Evolutionary conservation across 2,329 filamentous ascomycete species (phyloP).

Genomic region (Penicillium italicum): DNA sequence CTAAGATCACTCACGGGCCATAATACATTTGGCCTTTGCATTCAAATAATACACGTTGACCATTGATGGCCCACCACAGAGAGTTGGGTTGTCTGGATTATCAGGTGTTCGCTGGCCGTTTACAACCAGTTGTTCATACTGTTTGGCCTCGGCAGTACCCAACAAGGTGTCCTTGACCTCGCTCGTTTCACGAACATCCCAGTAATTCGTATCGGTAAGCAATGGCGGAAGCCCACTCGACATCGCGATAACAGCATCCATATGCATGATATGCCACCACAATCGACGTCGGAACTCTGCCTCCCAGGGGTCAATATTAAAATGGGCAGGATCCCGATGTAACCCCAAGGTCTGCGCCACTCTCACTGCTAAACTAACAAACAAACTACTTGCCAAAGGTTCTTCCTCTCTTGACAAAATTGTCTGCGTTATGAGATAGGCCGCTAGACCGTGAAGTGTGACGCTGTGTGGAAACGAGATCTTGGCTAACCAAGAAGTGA

Average conservation of each 20-base stretch:
- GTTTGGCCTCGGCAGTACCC: constrained; percentile 38
- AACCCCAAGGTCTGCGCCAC: constrained; percentile 50
- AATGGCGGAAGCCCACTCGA: constrained; percentile 49
- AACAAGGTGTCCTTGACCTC: constrained; percentile 47
- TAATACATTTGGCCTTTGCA: constrained; percentile 44
- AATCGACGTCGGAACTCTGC: constrained; percentile 46
- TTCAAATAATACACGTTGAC: constrained; percentile 45
- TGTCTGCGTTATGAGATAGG: constrained; percentile 48
- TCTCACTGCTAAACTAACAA: constrained; percentile 46
- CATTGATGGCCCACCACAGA: constrained; percentile 41
- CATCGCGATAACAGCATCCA: constrained; percentile 49
- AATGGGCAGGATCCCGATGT: constrained; percentile 49
- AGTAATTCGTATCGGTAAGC: constrained; percentile 47
- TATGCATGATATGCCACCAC: constrained; percentile 51
- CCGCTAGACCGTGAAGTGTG: constrained; percentile 45
- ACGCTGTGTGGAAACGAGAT: constrained; percentile 46
- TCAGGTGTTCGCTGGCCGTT: constrained; percentile 35
- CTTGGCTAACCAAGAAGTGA: constrained; percentile 42
- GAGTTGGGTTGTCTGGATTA: constrained; percentile 40
- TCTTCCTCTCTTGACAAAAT: constrained; percentile 49
- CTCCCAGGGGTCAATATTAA: constrained; percentile 44
- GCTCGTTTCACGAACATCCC: constrained; percentile 47
- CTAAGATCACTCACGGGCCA: constrained; percentile 40
- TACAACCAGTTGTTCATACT: constrained; percentile 30
- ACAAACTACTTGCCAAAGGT: constrained; percentile 47